Conservation (phyloP, 1,139 yeast genomes). For the Blastobotrys buckinghamii region DNA sequence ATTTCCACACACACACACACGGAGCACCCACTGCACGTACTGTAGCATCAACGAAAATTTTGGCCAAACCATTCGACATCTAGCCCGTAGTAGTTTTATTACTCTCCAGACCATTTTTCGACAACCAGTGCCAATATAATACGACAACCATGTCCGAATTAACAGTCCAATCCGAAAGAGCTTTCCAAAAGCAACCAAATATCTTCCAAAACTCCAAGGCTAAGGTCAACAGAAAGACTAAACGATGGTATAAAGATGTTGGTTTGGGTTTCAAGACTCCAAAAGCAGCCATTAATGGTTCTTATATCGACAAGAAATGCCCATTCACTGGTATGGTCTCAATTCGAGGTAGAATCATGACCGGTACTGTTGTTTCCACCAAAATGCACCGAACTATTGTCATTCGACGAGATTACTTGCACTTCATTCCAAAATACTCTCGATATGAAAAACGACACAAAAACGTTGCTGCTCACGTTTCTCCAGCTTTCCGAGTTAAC, state of each 20-base stretch:
- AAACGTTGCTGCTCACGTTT: constrained; percentile 99
- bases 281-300: constrained; percentile 95
- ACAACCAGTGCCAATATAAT: constrained; percentile 2
- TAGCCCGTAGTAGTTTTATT: background rate
- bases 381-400: constrained; percentile 99
- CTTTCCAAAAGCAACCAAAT: constrained; percentile 99
- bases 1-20: background rate
- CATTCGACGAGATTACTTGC: constrained; percentile 99
- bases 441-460: constrained; percentile 99
- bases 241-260: constrained; percentile 99
- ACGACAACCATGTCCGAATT: constrained; percentile 86
- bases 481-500: constrained; percentile 99
- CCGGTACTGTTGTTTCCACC: constrained; percentile 96
- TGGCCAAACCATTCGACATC: background rate
- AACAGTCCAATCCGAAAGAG: constrained; percentile 99
- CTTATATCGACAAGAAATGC: constrained; percentile 99
- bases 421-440: constrained; percentile 99
- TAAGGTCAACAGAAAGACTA: constrained; percentile 97
- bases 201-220: constrained; percentile 99
- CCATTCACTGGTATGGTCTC: constrained; percentile 97
- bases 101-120: background rate
- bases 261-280: constrained; percentile 99
- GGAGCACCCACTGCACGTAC: background rate
- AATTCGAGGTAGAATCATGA: constrained; percentile 99
- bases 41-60: background rate